A percentile compares a stretch with the other conserved stretches of the same genome.
phyloP scores from a whole-genome alignment of 2,329 filamentous ascomycete genomes.

The Aspergillus bombycis region DNA sequence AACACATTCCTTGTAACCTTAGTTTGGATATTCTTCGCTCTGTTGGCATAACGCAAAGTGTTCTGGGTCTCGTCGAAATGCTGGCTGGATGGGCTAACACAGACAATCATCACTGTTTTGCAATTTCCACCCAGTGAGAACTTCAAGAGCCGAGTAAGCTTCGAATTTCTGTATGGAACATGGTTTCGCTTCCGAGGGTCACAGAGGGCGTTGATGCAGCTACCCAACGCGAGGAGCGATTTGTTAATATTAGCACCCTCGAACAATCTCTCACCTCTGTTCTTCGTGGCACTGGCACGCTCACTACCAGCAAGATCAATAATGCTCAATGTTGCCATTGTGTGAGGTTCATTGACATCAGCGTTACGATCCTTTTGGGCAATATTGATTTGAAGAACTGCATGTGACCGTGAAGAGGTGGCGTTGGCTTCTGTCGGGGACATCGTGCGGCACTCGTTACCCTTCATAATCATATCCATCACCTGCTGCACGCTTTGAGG shows the following conservation, averaged over 20 bases:
- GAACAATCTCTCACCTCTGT: conserved; percentile 83
- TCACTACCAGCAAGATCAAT: conserved; percentile 97
- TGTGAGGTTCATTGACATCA: conserved; percentile 89
- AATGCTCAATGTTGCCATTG: conserved; percentile 97
- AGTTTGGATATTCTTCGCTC: conserved; percentile 99
- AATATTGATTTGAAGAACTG: conserved; percentile 95
- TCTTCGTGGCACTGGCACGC: conserved; percentile 94
- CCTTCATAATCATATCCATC: conserved; percentile 98
- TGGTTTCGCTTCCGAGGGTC: conserved; percentile 90
- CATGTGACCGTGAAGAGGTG: conserved; percentile 94
- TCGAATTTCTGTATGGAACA: conserved; percentile 96
- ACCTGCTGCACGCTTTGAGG: conserved; percentile 92
- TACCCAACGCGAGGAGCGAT: conserved; percentile 87
- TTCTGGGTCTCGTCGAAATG: conserved; percentile 99
- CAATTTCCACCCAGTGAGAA: conserved; percentile 98
- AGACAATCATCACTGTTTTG: conserved; percentile 99
- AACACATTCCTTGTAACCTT: conserved; percentile 99
- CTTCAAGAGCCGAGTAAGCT: conserved; percentile 90
- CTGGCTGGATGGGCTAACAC: conserved; percentile 91
- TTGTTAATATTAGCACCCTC: conserved; percentile 99
- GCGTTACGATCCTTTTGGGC: conserved; percentile 94
- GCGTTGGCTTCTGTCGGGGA: conserved; percentile 97
- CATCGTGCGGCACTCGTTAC: conserved; percentile 92
- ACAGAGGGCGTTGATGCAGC: conserved; percentile 97
- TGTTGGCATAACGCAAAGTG: conserved; percentile 93